Base-by-base conservation (phyloP, 169 alveolate genomes). In the Cyclospora cayetanensis region DNA sequence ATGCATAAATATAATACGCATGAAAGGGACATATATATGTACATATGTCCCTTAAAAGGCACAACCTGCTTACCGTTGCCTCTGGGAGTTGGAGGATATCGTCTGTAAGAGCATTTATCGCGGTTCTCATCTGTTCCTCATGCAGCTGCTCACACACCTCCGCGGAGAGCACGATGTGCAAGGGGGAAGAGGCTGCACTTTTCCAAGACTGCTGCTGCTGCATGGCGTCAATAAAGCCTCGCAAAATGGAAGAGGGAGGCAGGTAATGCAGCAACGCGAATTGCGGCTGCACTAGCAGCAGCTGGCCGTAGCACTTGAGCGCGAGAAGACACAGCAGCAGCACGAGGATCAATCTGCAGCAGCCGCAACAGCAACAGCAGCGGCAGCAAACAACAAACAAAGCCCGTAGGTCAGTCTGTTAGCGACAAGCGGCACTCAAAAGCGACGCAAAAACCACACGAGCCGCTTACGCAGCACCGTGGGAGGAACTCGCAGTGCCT, bases 191-290 rank as follows among this genome's bases (percentile, higher is more conserved):
- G 4, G 63, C 84, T 37, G 84, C 84, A 22, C 65, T 35, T 39
- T 63, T 63, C 84, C 84, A 74, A n/a, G 60, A 2, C 35, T 74
- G 65, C 84, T 74, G 84, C 84, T 74, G 84, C 84, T 74, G 53
- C 84, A 74, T 39, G 37, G 65, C 84, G 41, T n/a, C 84, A 0
- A 41, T 7, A 37, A 74, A 74, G 1, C 84, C 84, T 63, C 63
- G 53, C 84, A 74, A 43, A 37, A 74, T 9, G 2, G 84, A 74
- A 4, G 65, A 34, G 46, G 84, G 39, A 11, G 84, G 84, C 18
- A 74, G 4, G 37, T 74, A 74, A 11, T 63, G 84, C 63, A 74
- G 84, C 63, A 74, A 39, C 18, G 37, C 63, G 29, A 74, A 74
- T 35, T 41, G 52, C 4, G 84, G 84, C 63, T 74, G 84, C 60